Evolutionary conservation across 116 monocot species (phyloP).

Genomic region (Iris pallida): DNA sequence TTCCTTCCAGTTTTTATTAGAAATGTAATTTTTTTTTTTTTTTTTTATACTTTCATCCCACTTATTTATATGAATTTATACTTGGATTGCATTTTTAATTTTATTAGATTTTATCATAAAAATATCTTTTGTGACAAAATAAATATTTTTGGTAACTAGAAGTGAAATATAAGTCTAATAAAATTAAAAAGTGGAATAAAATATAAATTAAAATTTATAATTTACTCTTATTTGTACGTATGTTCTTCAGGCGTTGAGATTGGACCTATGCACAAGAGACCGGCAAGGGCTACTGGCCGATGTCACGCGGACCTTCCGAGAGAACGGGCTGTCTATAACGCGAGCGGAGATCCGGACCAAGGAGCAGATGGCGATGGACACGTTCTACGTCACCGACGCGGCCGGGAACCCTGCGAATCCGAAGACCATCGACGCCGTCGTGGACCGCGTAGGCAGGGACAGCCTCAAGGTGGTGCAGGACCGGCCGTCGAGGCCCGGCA

Average conservation of each 20-base stretch:
- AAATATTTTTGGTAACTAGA: too few relatives aligned
- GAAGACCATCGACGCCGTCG: slow-evolving; percentile 22
- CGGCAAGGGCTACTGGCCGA: slow-evolving; percentile 31
- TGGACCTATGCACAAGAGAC: slow-evolving; percentile 37
- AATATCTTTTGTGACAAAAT: too few relatives aligned
- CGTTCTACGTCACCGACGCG: slow-evolving; percentile 27
- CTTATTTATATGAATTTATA: too few relatives aligned
- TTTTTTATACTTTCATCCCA: too few relatives aligned
- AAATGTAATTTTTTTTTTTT: background rate
- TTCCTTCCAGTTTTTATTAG: background rate
- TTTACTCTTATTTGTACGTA: too few relatives aligned
- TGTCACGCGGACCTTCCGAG: slow-evolving; percentile 44
- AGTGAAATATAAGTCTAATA: too few relatives aligned
- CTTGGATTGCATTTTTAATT: too few relatives aligned
- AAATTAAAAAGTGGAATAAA: too few relatives aligned
- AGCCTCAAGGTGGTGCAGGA: slow-evolving; percentile 17
- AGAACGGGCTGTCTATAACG: slow-evolving; percentile 42
- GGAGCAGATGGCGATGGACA: slow-evolving; percentile 24
- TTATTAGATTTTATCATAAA: too few relatives aligned
- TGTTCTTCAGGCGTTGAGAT: slow-evolving; percentile 28
- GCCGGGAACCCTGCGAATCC: slow-evolving; percentile 15
- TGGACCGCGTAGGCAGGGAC: slow-evolving; percentile 17
- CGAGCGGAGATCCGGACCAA: slow-evolving; percentile 46
- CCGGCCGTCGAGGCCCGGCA: background rate
- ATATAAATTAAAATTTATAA: background rate